phyloP scores from a whole-genome alignment of 768 basidiomycete species.

The Lyophyllum semitale region DNA sequence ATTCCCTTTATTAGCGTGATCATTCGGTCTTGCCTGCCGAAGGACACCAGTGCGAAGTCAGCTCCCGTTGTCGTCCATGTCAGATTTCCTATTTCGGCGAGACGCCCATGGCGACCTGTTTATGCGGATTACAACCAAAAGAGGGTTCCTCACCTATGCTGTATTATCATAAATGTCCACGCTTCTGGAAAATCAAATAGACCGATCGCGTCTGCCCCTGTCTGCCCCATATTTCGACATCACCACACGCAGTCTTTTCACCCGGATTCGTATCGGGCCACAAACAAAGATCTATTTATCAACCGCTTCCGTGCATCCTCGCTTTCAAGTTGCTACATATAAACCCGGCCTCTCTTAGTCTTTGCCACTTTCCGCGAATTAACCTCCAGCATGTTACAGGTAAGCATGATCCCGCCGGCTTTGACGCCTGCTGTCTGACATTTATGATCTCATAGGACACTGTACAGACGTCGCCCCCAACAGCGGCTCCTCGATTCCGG shows the following conservation, averaged over 20 bases:
- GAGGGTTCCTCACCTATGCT: slow-evolving; percentile 32
- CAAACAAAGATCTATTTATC: slow-evolving; percentile 24
- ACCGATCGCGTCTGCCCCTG: slow-evolving; percentile 18
- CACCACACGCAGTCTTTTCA: slow-evolving; percentile 3
- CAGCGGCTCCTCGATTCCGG: slow-evolving; percentile 48
- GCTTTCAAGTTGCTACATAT: slow-evolving; percentile 15
- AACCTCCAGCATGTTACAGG: slow-evolving; percentile 48
- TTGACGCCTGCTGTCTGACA: not conserved
- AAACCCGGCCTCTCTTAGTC: slow-evolving; percentile 13
- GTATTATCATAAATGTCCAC: slow-evolving; percentile 29
- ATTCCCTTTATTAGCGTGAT: slow-evolving; percentile 33
- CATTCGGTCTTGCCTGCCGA: slow-evolving; percentile 52
- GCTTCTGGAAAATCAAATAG: slow-evolving; percentile 38
- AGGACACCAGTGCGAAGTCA: slow-evolving; percentile 17
- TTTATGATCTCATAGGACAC: slow-evolving; percentile 34
- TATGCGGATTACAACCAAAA: slow-evolving; percentile 46
- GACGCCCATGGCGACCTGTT: slow-evolving; percentile 37
- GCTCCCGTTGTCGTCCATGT: slow-evolving; percentile 19
- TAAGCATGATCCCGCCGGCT: slow-evolving; percentile 22
- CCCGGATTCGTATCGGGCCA: slow-evolving; percentile 19
- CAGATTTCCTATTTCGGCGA: slow-evolving; percentile 39
- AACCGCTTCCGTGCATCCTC: slow-evolving; percentile 20
- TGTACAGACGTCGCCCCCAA: slow-evolving; percentile 40
- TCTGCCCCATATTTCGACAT: slow-evolving; percentile 20
- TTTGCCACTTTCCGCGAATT: slow-evolving; percentile 28